These are phyloP conservation scores for Ceriops tagal DNA, from an alignment of 345 rosid species.

Conservation along the genomic window DNA sequence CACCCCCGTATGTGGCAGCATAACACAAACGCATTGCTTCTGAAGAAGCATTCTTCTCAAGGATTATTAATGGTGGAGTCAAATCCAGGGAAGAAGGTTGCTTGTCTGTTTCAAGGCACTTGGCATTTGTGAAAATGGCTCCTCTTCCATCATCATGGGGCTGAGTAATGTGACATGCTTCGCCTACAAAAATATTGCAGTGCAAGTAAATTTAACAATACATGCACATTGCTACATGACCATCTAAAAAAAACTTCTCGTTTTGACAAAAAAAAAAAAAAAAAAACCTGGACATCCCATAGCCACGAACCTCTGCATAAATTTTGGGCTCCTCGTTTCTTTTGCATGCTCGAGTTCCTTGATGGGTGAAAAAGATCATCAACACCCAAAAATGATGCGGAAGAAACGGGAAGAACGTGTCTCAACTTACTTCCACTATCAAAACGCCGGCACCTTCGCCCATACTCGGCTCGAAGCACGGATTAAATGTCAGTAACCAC, in stretches of 20 bases:
- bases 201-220: neutral
- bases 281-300: slow-evolving; percentile 80
- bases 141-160: slow-evolving; percentile 90
- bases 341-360: slow-evolving; percentile 96
- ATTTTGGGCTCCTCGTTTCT: slow-evolving; percentile 74
- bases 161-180: slow-evolving; percentile 91
- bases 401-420: slow-evolving; percentile 5
- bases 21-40: neutral
- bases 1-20: neutral
- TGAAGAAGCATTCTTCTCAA: neutral
- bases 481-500: slow-evolving; percentile 12
- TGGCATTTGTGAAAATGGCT: slow-evolving; percentile 81
- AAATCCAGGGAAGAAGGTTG: neutral
- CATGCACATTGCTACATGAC: too few relatives aligned
- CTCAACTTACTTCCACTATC: slow-evolving; percentile 71
- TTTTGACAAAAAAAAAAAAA: neutral
- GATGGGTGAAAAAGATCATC: neutral
- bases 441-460: slow-evolving; percentile 89
- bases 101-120: slow-evolving; percentile 69
- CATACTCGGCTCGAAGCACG: slow-evolving; percentile 51
- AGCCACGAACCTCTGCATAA: slow-evolving; percentile 88
- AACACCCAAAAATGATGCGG: neutral
- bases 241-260: neutral
- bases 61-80: neutral
- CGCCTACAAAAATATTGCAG: slow-evolving; percentile 46